phyloP scores from a whole-genome alignment of 768 basidiomycete species.

The Cytidiella melzeri region DNA sequence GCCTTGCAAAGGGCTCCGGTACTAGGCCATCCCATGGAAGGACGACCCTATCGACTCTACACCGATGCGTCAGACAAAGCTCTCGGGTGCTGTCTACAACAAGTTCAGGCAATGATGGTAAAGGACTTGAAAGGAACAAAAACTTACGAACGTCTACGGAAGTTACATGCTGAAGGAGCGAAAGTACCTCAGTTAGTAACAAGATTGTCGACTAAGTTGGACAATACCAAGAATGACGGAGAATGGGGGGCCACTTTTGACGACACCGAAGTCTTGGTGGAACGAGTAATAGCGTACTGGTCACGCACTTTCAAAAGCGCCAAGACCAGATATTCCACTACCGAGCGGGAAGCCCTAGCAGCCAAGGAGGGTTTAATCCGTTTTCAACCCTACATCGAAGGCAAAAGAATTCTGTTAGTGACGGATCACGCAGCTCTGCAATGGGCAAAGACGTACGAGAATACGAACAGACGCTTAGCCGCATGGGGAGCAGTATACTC shows the following conservation, averaged over 20 bases:
- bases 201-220: constrained; percentile 5
- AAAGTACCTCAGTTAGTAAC: constrained; percentile 11
- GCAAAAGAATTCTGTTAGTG: constrained; percentile 22
- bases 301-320: constrained; percentile 18
- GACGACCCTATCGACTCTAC: constrained; percentile 30
- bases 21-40: constrained; percentile 24
- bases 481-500: constrained; percentile 30
- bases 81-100: constrained; percentile 18
- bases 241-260: constrained; percentile 17
- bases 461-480: constrained; percentile 19
- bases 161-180: constrained; percentile 5
- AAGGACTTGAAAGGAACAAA: constrained; percentile 18
- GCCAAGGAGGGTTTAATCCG: constrained; percentile 32
- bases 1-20: constrained; percentile 28
- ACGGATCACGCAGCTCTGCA: constrained; percentile 23
- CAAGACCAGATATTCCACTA: constrained; percentile 32
- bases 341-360: constrained; percentile 34
- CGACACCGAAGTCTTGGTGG: constrained; percentile 17
- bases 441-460: constrained; percentile 21
- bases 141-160: constrained; percentile 13
- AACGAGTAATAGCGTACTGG: constrained; percentile 24
- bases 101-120: constrained; percentile 18
- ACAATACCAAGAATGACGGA: constrained; percentile 1
- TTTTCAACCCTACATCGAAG: constrained; percentile 33
- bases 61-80: constrained; percentile 26